These are phyloP conservation scores for Ascochyta lentis DNA, from an alignment of 2,329 filamentous ascomycete species.

Conservation along the genomic window DNA sequence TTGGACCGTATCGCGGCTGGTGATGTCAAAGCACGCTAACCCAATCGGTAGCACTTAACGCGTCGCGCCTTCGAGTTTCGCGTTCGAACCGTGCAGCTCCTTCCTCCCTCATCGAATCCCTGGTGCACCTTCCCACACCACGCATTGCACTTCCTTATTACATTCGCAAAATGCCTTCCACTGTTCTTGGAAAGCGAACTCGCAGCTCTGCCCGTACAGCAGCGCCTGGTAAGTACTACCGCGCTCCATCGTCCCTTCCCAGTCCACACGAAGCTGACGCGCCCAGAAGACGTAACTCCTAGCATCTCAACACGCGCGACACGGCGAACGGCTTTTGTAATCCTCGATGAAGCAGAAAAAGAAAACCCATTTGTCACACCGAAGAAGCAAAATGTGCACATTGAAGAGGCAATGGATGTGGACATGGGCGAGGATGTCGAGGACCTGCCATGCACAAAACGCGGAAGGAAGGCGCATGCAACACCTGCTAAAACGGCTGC, in stretches of 20 bases:
- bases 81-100: constrained; percentile 17
- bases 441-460: constrained; percentile 45
- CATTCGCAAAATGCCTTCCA: constrained; percentile 37
- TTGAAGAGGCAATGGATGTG: constrained; percentile 55
- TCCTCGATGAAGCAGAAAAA: constrained; percentile 70
- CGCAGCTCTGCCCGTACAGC: constrained; percentile 39
- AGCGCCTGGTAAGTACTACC: constrained; percentile 35
- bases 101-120: constrained; percentile 23
- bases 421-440: constrained; percentile 46
- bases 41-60: constrained; percentile 22
- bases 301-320: constrained; percentile 49
- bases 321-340: constrained; percentile 53
- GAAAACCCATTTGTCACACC: constrained; percentile 62
- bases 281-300: constrained; percentile 31
- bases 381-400: constrained; percentile 40
- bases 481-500: constrained; percentile 56
- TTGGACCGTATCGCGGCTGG: background rate
- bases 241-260: constrained; percentile 13
- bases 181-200: constrained; percentile 50
- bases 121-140: constrained; percentile 29
- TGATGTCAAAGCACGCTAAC: constrained; percentile 1
- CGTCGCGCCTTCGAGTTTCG: constrained; percentile 29
- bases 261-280: constrained; percentile 34
- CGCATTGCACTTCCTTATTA: constrained; percentile 30
- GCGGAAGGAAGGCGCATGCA: constrained; percentile 40